Evolutionary conservation across 2,329 filamentous ascomycete species (phyloP).

Genomic region (Monilinia fructigena): DNA sequence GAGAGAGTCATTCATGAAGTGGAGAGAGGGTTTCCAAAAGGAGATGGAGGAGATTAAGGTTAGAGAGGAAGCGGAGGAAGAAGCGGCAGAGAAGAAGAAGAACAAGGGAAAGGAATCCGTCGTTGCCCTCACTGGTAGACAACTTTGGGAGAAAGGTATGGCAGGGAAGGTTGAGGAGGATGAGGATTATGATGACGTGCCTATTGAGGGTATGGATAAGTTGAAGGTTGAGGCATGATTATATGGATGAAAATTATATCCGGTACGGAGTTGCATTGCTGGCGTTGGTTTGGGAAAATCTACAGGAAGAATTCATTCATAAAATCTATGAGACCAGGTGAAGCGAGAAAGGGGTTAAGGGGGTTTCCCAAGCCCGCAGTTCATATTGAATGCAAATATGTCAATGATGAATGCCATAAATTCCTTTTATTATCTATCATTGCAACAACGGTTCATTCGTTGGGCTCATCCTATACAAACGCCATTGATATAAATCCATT

Average conservation of each 20-base stretch:
- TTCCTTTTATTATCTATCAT: conserved; percentile 20
- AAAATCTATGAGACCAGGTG: conserved; percentile 1
- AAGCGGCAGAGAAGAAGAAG: conserved; percentile 79
- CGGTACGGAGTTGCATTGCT: conserved; percentile 36
- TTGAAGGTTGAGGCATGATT: conserved; percentile 61
- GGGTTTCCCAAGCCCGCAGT: not conserved
- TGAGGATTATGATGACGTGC: conserved; percentile 60
- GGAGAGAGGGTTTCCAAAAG: conserved; percentile 72
- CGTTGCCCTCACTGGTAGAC: conserved; percentile 66
- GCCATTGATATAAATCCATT: conserved; percentile 25
- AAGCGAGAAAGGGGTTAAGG: not conserved
- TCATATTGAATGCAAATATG: not conserved
- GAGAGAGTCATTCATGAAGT: conserved; percentile 78
- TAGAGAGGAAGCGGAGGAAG: conserved; percentile 70
- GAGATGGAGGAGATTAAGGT: conserved; percentile 76
- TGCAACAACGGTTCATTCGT: not conserved
- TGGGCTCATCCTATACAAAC: conserved; percentile 18
- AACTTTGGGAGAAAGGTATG: conserved; percentile 76
- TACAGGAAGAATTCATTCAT: not conserved
- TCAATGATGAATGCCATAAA: not conserved
- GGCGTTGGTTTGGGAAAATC: conserved; percentile 29
- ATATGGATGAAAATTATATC: conserved; percentile 27
- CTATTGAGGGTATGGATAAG: conserved; percentile 63
- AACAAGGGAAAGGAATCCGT: conserved; percentile 72
- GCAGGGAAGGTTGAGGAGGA: conserved; percentile 66